Evolutionary conservation across 2,329 filamentous ascomycete species (phyloP).

Genomic region (Pseudopithomyces chartarum): DNA sequence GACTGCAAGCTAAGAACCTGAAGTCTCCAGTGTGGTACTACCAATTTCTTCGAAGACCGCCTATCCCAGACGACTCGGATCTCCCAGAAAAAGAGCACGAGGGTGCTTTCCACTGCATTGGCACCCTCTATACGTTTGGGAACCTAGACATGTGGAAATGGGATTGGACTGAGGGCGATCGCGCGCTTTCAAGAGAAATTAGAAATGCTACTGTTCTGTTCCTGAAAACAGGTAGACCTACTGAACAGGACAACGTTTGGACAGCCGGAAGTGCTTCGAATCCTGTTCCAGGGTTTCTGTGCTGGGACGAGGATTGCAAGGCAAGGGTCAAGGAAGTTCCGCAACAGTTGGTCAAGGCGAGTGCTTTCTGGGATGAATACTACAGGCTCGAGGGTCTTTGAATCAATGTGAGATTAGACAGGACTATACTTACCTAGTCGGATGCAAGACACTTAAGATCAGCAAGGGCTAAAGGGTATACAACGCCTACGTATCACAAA

Average conservation of each 20-base stretch:
- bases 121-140: neutral
- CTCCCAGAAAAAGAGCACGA: neutral
- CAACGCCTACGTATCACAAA: too few relatives aligned
- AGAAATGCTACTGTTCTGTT: neutral
- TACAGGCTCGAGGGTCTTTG: neutral
- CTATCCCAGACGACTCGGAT: neutral
- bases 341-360: neutral
- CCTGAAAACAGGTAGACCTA: neutral
- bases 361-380: neutral
- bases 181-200: neutral
- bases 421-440: neutral
- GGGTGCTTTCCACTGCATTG: neutral
- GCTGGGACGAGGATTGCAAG: neutral
- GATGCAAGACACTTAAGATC: too few relatives aligned
- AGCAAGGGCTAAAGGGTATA: too few relatives aligned
- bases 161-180: neutral
- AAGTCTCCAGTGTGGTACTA: neutral
- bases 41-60: neutral
- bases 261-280: neutral
- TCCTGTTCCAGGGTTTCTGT: neutral
- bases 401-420: neutral
- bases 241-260: neutral
- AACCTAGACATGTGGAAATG: neutral
- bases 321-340: neutral
- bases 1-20: neutral